Conservation (phyloP, 805 yeast genomes). For the Phaffomyces thermotolerans region DNA sequence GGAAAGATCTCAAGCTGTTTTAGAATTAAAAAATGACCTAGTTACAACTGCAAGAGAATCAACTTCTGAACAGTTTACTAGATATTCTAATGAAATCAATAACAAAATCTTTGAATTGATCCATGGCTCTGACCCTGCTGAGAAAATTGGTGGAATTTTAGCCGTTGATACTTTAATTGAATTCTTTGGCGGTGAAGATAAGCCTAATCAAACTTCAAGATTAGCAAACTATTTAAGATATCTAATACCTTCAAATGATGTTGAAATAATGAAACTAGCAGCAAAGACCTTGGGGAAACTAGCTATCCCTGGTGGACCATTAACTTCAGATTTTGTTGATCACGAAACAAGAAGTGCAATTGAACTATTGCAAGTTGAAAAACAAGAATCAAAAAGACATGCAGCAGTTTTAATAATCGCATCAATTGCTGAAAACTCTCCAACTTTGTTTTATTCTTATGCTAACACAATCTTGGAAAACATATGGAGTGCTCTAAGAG, state of each 20-base stretch:
- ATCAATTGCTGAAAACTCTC: slow-evolving; percentile 80
- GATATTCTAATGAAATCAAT: slow-evolving; percentile 80
- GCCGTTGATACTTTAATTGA: slow-evolving; percentile 87
- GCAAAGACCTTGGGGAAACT: slow-evolving; percentile 82
- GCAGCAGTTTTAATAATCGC: slow-evolving; percentile 82
- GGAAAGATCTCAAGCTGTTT: slow-evolving; percentile 47
- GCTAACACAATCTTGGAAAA: slow-evolving; percentile 72
- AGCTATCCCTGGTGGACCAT: slow-evolving; percentile 82
- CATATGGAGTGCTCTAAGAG: slow-evolving; percentile 84
- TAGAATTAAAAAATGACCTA: slow-evolving; percentile 62
- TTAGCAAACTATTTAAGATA: slow-evolving; percentile 83
- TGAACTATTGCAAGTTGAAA: slow-evolving; percentile 87
- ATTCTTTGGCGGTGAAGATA: slow-evolving; percentile 78
- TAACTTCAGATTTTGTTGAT: slow-evolving; percentile 90
- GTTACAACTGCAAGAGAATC: slow-evolving; percentile 71
- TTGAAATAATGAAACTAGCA: slow-evolving; percentile 80
- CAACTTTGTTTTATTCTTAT: slow-evolving; percentile 72
- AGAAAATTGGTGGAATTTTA: slow-evolving; percentile 82
- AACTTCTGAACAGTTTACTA: slow-evolving; percentile 71
- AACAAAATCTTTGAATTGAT: slow-evolving; percentile 80
- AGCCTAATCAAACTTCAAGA: slow-evolving; percentile 82
- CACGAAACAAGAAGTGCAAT: slow-evolving; percentile 82
- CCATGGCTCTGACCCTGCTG: slow-evolving; percentile 62
- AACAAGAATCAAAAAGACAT: slow-evolving; percentile 79
- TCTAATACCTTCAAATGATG: slow-evolving; percentile 73